Base-by-base conservation (phyloP, 2,329 filamentous ascomycete species). In the Ophiostoma piceae region DNA sequence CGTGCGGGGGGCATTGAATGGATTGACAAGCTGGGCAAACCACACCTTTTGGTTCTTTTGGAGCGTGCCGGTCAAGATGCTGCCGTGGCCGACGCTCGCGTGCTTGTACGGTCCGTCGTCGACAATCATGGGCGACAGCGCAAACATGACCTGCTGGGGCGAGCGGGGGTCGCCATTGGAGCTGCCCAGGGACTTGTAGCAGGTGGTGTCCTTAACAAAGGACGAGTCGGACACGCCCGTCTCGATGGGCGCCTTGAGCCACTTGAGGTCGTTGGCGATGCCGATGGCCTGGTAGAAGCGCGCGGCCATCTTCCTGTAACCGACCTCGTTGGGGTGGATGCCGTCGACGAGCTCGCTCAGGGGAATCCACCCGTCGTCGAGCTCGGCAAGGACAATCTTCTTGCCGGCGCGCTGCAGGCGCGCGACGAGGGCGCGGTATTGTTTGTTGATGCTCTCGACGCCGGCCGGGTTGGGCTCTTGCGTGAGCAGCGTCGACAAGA, bases 401-500 rank as follows among this genome's bases (percentile, higher is more conserved):
- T 67, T 67, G 73, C 74, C 4, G 65, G 68, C 1, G 73, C 73
- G 8, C 69, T 68, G 11, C 37, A 68, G 54, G 5, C 54, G 22
- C 1, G 54, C 9, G 8, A 29, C 54, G 65, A 71, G 71, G 2
- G 72, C 60, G 4, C 32, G 26, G 35, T 71, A 75, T 69, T 73
- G 72, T 14, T 62, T n/a, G 62, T 74, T 75, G 60, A 74, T 67
- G 11, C 2, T 37, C 29, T 72, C 69, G n/a, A 72, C 64, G n/a
- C 74, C 70, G 19, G 71, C 71, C 2, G 66, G 47, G 16, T 72
- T 72, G 26, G 66, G 57, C 9, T 57, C 71, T 1, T 75, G 74
- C 22, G 68, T 72, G 57, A 76, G 67, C 19, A 77, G 47, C 32
- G 72, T 75, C 6, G 75, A 69, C 67, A 76, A 66, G 0, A 76